phyloP scores from a whole-genome alignment of 1,284 basidiomycete genomes.

The Inonotus obliquus region DNA sequence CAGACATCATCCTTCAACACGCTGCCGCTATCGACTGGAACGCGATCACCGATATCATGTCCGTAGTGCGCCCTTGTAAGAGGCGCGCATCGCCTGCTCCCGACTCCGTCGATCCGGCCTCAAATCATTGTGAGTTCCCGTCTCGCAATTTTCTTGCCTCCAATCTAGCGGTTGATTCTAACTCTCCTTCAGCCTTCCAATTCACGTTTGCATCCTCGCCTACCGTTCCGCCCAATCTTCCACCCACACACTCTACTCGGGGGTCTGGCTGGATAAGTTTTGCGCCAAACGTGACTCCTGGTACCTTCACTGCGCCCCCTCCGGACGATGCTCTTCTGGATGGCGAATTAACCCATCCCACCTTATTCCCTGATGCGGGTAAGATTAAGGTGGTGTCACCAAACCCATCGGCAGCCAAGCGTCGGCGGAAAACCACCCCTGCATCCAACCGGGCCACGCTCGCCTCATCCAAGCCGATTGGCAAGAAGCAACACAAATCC shows the following conservation, averaged over 20 bases:
- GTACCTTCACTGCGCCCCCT: conserved; percentile 51
- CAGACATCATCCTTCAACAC: neutral
- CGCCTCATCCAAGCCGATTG: neutral
- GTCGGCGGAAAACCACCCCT: conserved; percentile 6
- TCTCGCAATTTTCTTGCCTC: neutral
- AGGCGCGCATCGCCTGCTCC: neutral
- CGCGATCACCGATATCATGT: neutral
- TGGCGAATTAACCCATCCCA: conserved; percentile 26
- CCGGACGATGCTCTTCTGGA: conserved; percentile 23
- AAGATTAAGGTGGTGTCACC: conserved; percentile 36
- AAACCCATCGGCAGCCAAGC: conserved; percentile 21
- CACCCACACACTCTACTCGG: neutral
- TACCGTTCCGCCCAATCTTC: neutral
- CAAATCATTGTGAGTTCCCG: neutral
- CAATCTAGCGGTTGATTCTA: neutral
- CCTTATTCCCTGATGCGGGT: conserved; percentile 41
- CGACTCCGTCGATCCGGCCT: neutral
- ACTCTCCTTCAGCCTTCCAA: neutral
- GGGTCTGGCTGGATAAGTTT: conserved; percentile 35
- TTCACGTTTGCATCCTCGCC: neutral
- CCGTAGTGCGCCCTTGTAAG: neutral
- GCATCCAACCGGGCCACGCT: neutral
- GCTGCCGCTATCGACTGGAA: neutral
- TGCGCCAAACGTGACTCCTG: conserved; percentile 52
- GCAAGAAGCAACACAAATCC: neutral